Evolutionary conservation across 768 basidiomycete genomes (phyloP).

Genomic region (Phanerochaete sordida): DNA sequence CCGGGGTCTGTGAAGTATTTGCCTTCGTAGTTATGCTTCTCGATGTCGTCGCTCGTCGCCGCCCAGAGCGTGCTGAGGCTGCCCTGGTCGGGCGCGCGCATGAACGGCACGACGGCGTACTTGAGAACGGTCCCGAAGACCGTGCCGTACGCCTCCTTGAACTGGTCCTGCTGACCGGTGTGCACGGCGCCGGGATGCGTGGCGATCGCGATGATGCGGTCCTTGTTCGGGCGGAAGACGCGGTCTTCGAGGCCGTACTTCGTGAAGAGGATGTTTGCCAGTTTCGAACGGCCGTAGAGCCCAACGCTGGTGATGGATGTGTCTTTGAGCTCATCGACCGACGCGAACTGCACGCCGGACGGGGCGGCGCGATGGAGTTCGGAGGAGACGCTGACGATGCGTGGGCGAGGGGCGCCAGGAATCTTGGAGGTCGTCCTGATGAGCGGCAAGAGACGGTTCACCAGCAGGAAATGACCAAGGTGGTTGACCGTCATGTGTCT

Average conservation of each 20-base stretch:
- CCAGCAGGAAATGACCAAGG: slow-evolving; percentile 37
- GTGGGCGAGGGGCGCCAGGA: slow-evolving; percentile 26
- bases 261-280: slow-evolving; percentile 37
- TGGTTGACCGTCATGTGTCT: slow-evolving; percentile 32
- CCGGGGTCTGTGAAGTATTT: slow-evolving; percentile 26
- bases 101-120: slow-evolving; percentile 23
- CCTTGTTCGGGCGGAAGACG: slow-evolving; percentile 20
- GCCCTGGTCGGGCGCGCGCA: slow-evolving; percentile 25
- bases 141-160: slow-evolving; percentile 25
- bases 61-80: slow-evolving; percentile 28
- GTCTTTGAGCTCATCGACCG: slow-evolving; percentile 35
- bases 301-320: slow-evolving; percentile 26
- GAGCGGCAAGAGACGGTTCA: slow-evolving; percentile 39
- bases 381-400: slow-evolving; percentile 38
- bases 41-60: slow-evolving; percentile 26
- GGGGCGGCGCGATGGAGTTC: slow-evolving; percentile 37
- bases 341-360: slow-evolving; percentile 29
- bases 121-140: slow-evolving; percentile 20
- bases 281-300: slow-evolving; percentile 38
- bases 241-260: slow-evolving; percentile 28
- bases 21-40: slow-evolving; percentile 22
- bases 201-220: slow-evolving; percentile 24
- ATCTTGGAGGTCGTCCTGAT: slow-evolving; percentile 30
- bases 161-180: slow-evolving; percentile 26
- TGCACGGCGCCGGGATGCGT: slow-evolving; percentile 27